phyloP scores from a whole-genome alignment of 495 filamentous ascomycete genomes.

The Pseudevernia furfuracea region DNA sequence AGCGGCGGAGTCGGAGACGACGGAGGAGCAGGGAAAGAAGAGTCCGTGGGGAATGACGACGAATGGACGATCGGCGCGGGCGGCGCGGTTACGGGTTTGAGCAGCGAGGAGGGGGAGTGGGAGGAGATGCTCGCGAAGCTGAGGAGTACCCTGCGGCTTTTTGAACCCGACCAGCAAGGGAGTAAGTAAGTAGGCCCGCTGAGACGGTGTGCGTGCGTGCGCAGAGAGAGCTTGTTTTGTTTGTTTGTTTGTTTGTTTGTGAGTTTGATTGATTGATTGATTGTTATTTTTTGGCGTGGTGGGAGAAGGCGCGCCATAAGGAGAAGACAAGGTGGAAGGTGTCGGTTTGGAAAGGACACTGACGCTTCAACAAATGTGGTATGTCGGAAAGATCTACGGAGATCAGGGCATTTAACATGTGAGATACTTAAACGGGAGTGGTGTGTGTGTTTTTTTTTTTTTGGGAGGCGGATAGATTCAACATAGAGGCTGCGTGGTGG shows the following conservation, averaged over 20 bases:
- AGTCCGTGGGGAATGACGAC: slow-evolving; percentile 10
- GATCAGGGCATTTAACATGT: neutral
- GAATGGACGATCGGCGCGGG: slow-evolving; percentile 80
- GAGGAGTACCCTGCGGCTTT: slow-evolving; percentile 53
- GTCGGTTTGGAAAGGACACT: neutral
- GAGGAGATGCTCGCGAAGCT: slow-evolving; percentile 89
- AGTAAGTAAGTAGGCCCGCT: neutral
- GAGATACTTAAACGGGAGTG: neutral
- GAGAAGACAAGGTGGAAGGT: neutral
- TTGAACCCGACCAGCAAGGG: slow-evolving; percentile 14
- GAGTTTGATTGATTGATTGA: no score
- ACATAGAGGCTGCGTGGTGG: neutral
- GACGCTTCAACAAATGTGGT: neutral
- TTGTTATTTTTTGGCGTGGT: no score
- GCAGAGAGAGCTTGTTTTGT: no score
- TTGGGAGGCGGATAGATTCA: neutral
- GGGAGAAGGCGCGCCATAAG: neutral
- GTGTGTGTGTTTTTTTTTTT: neutral
- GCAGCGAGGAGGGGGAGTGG: slow-evolving; percentile 68
- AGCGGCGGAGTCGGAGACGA: slow-evolving; percentile 8
- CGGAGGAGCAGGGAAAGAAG: slow-evolving; percentile 7
- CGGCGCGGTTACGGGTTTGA: slow-evolving; percentile 77
- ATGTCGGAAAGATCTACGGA: neutral
- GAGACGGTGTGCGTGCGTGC: no score
- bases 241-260: no score